Evolutionary conservation across 768 basidiomycete genomes (phyloP).

Genomic region (Cystofilobasidium ferigula): DNA sequence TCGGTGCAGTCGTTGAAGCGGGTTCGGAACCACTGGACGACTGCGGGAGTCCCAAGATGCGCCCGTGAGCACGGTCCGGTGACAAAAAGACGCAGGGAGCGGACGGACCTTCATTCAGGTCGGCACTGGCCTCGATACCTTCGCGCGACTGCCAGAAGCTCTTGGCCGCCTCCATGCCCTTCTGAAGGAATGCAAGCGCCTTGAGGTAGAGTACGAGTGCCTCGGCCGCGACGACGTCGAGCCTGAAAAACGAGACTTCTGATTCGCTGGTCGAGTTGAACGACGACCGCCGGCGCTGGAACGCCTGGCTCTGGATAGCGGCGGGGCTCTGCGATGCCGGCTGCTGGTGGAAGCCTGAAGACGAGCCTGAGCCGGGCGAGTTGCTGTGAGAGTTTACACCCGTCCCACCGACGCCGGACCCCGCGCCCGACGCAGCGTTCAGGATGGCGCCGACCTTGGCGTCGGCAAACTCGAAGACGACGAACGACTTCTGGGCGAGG

Average conservation of each 20-base stretch:
- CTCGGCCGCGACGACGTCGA: constrained; percentile 33
- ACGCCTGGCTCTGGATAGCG: neutral
- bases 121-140: constrained; percentile 32
- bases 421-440: neutral
- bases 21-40: constrained; percentile 71
- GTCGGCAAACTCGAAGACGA: constrained; percentile 85
- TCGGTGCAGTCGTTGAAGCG: constrained; percentile 92
- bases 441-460: constrained; percentile 43
- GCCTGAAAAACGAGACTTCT: constrained; percentile 27
- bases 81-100: neutral
- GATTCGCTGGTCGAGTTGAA: constrained; percentile 34
- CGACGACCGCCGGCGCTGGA: constrained; percentile 34
- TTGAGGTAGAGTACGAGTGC: constrained; percentile 36
- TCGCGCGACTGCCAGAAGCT: constrained; percentile 37
- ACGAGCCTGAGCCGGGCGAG: constrained; percentile 22
- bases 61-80: too few species aligned
- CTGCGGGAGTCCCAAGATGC: constrained; percentile 28
- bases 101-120: constrained; percentile 54
- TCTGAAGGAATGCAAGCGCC: constrained; percentile 75
- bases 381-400: constrained; percentile 9
- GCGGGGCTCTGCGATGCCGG: neutral
- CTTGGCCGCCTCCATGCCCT: constrained; percentile 70
- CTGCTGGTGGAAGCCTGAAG: constrained; percentile 23
- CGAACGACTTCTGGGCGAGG: constrained; percentile 89
- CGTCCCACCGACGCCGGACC: neutral